Percentiles rank a stretch among this genome's conserved stretches.
phyloP scores from a whole-genome alignment of 805 yeast genomes.

The Candida gorgasii region DNA sequence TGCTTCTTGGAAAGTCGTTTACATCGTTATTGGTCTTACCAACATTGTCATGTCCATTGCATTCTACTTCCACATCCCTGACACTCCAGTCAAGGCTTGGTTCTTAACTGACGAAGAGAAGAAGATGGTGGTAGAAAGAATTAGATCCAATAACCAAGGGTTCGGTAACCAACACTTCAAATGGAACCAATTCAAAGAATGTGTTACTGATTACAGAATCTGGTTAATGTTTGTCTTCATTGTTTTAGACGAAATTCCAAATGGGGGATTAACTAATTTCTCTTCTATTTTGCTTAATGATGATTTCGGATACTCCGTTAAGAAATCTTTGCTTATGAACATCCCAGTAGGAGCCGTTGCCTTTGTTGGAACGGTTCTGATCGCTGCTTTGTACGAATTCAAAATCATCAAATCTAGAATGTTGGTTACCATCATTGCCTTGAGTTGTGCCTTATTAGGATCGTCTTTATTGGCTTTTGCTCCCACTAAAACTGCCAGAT shows the following conservation, averaged over 20 bases:
- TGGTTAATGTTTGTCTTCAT: conserved; percentile 26
- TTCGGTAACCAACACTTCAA: conserved; percentile 40
- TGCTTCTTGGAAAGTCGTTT: conserved; percentile 60
- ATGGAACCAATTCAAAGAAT: conserved; percentile 33
- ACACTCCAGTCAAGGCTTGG: conserved; percentile 34
- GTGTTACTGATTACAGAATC: conserved; percentile 34
- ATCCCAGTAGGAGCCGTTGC: conserved; percentile 41
- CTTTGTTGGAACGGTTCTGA: conserved; percentile 22
- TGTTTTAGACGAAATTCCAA: conserved; percentile 16
- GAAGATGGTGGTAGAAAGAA: conserved; percentile 30
- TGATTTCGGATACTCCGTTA: conserved; percentile 21
- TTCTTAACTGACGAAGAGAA: conserved; percentile 36
- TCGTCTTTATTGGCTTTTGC: conserved; percentile 45
- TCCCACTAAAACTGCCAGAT: conserved; percentile 22
- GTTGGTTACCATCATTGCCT: conserved; percentile 27
- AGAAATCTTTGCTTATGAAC: conserved; percentile 29
- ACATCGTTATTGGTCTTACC: conserved; percentile 56
- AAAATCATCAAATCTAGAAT: conserved; percentile 20
- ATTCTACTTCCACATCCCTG: conserved; percentile 45
- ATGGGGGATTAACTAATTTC: conserved; percentile 37
- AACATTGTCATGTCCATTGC: conserved; percentile 52
- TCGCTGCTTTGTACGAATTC: conserved; percentile 23
- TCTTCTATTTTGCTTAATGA: conserved; percentile 23
- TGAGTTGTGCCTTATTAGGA: conserved; percentile 20
- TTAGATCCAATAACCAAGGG: conserved; percentile 38